Conservation (phyloP, 192 early-diverging fungal species). For the Coemansia sp. region DNA sequence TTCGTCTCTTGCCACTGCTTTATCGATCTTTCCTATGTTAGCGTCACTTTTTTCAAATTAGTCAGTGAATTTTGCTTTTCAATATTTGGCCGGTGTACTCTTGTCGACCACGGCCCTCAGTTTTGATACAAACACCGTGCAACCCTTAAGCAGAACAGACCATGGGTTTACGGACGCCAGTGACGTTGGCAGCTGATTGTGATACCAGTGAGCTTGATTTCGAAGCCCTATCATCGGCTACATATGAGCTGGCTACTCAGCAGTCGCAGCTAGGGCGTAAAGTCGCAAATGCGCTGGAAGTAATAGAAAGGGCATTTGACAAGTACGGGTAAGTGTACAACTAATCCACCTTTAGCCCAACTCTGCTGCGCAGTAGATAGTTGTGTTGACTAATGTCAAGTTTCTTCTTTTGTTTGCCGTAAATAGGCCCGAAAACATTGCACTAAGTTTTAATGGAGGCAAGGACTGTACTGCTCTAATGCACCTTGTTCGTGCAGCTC, state of each 20-base stretch:
- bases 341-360: too few relatives aligned
- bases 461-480: constrained; percentile 96
- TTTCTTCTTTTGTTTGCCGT: background rate
- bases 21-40: too few relatives aligned
- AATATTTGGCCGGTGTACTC: too few relatives aligned
- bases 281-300: constrained; percentile 21
- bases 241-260: constrained; percentile 30
- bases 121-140: background rate
- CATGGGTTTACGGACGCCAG: constrained; percentile 40
- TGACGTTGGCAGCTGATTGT: background rate
- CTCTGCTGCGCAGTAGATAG: too few relatives aligned
- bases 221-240: constrained; percentile 21
- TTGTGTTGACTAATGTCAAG: background rate
- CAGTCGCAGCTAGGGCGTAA: constrained; percentile 28
- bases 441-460: constrained; percentile 92
- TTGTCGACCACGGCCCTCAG: too few relatives aligned
- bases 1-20: background rate
- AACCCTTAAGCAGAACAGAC: background rate
- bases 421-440: constrained; percentile 60
- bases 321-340: constrained; percentile 45
- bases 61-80: too few relatives aligned
- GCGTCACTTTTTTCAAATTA: too few relatives aligned
- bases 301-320: constrained; percentile 52
- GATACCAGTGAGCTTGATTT: constrained; percentile 23
- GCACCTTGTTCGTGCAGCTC: constrained; percentile 70